Base-by-base conservation (phyloP, 2,329 filamentous ascomycete genomes). In the Arthrobotrys musiformis region DNA sequence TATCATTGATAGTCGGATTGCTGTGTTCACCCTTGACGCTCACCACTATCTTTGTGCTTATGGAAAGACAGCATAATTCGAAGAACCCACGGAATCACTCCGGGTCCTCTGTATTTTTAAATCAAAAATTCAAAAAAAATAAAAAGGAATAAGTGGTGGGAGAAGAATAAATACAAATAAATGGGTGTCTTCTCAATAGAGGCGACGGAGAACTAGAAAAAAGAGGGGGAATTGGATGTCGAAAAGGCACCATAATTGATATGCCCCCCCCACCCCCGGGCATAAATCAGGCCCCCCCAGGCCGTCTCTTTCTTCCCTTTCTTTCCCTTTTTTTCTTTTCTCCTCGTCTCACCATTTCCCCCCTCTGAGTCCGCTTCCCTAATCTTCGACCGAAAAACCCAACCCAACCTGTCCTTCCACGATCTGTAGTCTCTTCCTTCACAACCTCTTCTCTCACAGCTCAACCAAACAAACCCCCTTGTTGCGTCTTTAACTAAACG, bases 361-460 rank as follows among this genome's bases (percentile, higher is more conserved):
- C 63, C 64, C 42, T 69, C 52, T 60, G 24, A 60, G 30, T 77
- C 58, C 5, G 37, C 22, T 66, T 68, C 35, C 73, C 66, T 19
- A 48, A n/a, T 58, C 11, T 78, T 56, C 24, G 33, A 69, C 44
- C 48, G 35, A 15, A 24, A 37, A 44, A 56, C 63, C 58, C 13
- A 50, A 52, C 33, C 58, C 44, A n/a, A 2, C 22, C 46, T 13
- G 68, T 74, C 62, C 58, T 50, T 62, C n/a, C n/a, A n/a, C n/a
- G n/a, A 46, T 67, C 66, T 58, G 24, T n/a, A n/a, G n/a, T 40
- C 52, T 79, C 68, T 35, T 79, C 50, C 61, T 17, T 79, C 79
- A n/a, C n/a, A 4, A 75, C 76, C 33, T 79, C 79, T n/a, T 73
- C 63, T 69, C 48, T 50, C 50, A 58, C 46, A 50, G 60, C 79